These are phyloP conservation scores for Xylariaceae sp. DNA, from an alignment of 2,329 filamentous ascomycete species.

Conservation along the genomic window DNA sequence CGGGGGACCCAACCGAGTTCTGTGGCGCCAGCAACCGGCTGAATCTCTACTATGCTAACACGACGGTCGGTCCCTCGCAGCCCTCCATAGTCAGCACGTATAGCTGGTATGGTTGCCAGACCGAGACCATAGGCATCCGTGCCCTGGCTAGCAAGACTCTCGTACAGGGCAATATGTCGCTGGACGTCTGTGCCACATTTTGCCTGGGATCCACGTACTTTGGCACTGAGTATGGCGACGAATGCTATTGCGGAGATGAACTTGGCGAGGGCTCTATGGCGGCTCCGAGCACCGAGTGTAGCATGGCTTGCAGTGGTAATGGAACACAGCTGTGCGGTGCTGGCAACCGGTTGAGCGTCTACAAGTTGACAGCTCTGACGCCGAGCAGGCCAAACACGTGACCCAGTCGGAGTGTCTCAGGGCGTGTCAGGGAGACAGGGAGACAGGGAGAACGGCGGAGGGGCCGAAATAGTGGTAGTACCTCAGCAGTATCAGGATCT, in stretches of 20 bases:
- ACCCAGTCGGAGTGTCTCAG: not conserved
- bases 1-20: slow-evolving; percentile 22
- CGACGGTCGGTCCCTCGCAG: slow-evolving; percentile 17
- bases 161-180: slow-evolving; percentile 31
- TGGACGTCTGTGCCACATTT: slow-evolving; percentile 29
- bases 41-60: slow-evolving; percentile 23
- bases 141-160: slow-evolving; percentile 15
- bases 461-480: not conserved
- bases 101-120: slow-evolving; percentile 20
- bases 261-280: slow-evolving; percentile 14
- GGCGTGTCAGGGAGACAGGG: not conserved
- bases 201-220: slow-evolving; percentile 38
- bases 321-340: slow-evolving; percentile 30
- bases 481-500: no score
- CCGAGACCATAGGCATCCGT: slow-evolving; percentile 12
- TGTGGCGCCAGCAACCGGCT: slow-evolving; percentile 26
- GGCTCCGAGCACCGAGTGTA: slow-evolving; percentile 22
- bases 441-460: not conserved
- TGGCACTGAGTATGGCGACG: slow-evolving; percentile 27
- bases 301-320: slow-evolving; percentile 30
- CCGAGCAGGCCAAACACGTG: not conserved
- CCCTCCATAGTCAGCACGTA: slow-evolving; percentile 19
- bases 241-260: slow-evolving; percentile 34
- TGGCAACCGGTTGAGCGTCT: slow-evolving; percentile 30
- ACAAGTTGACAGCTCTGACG: slow-evolving; percentile 15